phyloP scores from a whole-genome alignment of 2,329 filamentous ascomycete species.

The Fusarium sp. region DNA sequence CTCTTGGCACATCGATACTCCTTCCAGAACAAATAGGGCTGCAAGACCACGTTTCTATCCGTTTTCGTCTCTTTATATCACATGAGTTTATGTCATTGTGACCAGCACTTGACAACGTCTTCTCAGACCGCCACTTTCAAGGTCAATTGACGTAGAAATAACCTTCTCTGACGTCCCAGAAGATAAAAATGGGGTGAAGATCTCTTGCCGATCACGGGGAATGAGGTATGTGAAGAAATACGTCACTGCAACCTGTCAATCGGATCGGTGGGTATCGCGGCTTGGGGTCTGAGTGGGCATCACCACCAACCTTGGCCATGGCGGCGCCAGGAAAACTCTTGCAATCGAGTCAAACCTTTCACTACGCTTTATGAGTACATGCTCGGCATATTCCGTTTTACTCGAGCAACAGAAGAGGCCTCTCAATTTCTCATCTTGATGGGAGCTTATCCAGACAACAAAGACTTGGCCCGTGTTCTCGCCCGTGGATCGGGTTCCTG shows the following conservation, averaged over 20 bases:
- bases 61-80: background rate
- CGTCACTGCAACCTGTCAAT: slow-evolving; percentile 1
- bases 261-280: background rate
- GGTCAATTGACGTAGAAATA: background rate
- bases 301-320: background rate
- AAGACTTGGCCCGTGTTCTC: background rate
- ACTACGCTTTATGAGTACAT: too few species aligned
- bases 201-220: background rate
- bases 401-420: too few species aligned
- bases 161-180: background rate
- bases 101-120: background rate
- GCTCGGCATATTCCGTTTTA: background rate
- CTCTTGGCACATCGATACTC: background rate
- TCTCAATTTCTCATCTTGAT: background rate
- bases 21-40: background rate
- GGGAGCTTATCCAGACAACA: background rate
- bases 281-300: background rate
- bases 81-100: background rate
- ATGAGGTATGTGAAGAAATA: background rate
- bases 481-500: slow-evolving; percentile 14
- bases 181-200: background rate
- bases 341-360: background rate
- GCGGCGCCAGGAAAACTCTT: background rate
- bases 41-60: background rate
- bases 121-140: background rate